Evolutionary conservation across 495 filamentous ascomycete species (phyloP).

Genomic region (Annulohypoxylon bovei): DNA sequence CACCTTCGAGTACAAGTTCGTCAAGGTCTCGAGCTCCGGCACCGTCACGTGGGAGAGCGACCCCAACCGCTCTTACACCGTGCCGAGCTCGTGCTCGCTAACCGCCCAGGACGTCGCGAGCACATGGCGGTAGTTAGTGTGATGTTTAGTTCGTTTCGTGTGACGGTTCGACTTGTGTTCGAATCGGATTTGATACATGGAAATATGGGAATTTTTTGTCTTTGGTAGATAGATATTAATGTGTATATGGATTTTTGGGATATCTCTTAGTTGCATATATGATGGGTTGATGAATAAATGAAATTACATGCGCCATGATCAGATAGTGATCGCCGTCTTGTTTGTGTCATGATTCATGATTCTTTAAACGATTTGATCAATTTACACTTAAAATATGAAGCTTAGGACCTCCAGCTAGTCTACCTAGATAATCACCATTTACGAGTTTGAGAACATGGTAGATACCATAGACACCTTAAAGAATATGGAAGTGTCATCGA

Average conservation of each 20-base stretch:
- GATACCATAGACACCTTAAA: no score
- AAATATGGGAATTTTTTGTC: neutral
- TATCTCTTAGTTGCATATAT: constrained; percentile 15
- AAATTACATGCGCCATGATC: neutral
- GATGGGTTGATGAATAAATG: neutral
- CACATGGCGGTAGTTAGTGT: constrained; percentile 29
- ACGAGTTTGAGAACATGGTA: neutral
- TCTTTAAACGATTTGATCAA: neutral
- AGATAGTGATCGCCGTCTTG: neutral
- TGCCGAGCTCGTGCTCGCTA: constrained; percentile 55
- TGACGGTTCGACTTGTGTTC: neutral
- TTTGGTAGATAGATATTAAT: constrained; percentile 5
- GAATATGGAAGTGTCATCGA: constrained; percentile 24
- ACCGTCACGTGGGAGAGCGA: constrained; percentile 65
- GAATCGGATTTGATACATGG: neutral
- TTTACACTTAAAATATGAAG: neutral
- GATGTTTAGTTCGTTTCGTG: neutral
- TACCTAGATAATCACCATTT: constrained; percentile 3
- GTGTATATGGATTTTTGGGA: neutral
- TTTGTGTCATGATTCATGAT: neutral
- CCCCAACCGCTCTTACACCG: constrained; percentile 64
- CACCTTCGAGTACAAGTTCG: constrained; percentile 69
- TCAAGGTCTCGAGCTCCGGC: constrained; percentile 60
- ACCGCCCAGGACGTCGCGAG: constrained; percentile 7
- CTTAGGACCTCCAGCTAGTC: neutral